A percentile compares a stretch with the other conserved stretches of the same genome.
These are phyloP conservation scores for Collybia nuda DNA, from an alignment of 768 basidiomycete species.

Conservation along the genomic window DNA sequence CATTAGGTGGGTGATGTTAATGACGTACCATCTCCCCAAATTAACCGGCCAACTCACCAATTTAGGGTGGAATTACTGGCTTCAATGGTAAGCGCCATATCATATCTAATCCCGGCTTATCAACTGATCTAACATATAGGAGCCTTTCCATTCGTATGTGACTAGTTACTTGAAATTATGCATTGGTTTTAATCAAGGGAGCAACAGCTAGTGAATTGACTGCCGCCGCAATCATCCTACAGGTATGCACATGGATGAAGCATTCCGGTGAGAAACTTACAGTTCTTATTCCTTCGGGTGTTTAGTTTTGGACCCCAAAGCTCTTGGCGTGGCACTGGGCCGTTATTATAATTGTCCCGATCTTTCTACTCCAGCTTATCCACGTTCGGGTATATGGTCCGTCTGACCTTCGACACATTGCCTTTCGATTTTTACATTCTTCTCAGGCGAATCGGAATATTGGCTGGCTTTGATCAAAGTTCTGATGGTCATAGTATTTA, in stretches of 20 bases:
- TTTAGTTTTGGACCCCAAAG: conserved; percentile 43
- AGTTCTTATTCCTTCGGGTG: neutral
- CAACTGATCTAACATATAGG: conserved; percentile 16
- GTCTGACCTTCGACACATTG: conserved; percentile 5
- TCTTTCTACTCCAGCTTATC: conserved; percentile 54
- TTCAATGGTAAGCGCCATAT: conserved; percentile 38
- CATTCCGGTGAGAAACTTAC: neutral
- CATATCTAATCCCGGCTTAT: no score
- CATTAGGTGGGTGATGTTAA: conserved; percentile 41
- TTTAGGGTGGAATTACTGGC: conserved; percentile 59
- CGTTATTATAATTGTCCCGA: conserved; percentile 50
- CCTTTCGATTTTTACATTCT: neutral
- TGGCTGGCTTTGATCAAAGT: conserved; percentile 70
- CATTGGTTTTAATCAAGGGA: neutral
- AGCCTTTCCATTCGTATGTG: conserved; percentile 24
- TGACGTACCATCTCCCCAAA: neutral
- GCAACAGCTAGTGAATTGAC: conserved; percentile 55
- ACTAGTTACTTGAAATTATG: neutral
- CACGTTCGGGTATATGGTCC: conserved; percentile 57
- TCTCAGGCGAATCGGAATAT: conserved; percentile 57
- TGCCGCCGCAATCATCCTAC: conserved; percentile 53
- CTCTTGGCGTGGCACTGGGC: conserved; percentile 57
- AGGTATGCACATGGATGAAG: conserved; percentile 22
- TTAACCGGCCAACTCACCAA: neutral
- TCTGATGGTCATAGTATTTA: conserved; percentile 58